Base-by-base conservation (phyloP, 805 yeast species). In the Diddensiella santjacobensis region DNA sequence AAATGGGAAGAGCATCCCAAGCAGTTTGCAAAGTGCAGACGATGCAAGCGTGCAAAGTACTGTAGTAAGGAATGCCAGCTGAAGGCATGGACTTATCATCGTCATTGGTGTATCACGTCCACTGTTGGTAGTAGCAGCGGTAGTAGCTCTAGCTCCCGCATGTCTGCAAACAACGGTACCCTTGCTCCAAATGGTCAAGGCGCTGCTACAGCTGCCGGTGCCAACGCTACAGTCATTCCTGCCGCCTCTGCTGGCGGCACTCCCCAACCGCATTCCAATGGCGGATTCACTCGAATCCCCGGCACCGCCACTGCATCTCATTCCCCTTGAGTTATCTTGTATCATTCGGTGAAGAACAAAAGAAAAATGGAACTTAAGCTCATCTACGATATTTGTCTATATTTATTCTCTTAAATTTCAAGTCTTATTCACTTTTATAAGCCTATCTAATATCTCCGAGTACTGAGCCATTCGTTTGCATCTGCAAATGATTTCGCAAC, bases 31-130 rank as follows among this genome's bases (percentile, higher is more conserved):
- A 91, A 93, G 66, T 91, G 99, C 66, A 75, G 96, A 49, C 77
- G 96, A 42, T 91, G 99, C 67, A 88, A 91, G 65, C 73, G 97
- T 51, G 90, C 98, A 2, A 93, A 93, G 69, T 91, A 91, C 65
- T 91, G 99, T 65, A 84, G 95, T 5, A 79, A 91, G 57, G 88
- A 84, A 47, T 91, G 99, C 66, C 99, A 91, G 68, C 75, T 87
- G 59, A 78, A 77, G 55, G 95, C 97, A 0, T 91, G 98, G 98
- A 77, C 79, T 13, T 87, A 84, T 62, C 99, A 91, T 71, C 79
- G 93, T 57, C 87, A 87, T 64, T 91, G 99, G 99, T 91, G 99
- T 47, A 39, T 43, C 15, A 48, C 50, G 4, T 44, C 51, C 11
- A 41, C 24, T 38, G 42, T 44, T 2, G 20, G 47, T 30, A 49